Conservation (phyloP, 2,329 filamentous ascomycete species). For the Aureobasidium sp. region DNA sequence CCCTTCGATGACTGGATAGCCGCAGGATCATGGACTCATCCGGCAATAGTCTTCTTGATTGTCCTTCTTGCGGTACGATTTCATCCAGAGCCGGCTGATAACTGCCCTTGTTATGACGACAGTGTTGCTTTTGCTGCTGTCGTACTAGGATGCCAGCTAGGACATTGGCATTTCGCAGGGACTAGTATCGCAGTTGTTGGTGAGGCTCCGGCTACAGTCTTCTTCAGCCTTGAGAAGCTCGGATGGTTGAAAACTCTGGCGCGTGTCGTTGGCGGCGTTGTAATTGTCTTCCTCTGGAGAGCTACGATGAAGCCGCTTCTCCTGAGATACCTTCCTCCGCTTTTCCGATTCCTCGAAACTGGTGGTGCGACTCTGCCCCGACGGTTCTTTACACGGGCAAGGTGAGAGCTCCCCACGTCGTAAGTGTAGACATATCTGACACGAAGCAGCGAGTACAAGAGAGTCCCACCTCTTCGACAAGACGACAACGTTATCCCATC, state of each 20-base stretch:
- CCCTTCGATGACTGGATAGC: conserved; percentile 64
- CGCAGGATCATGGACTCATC: conserved; percentile 54
- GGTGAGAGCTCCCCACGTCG: conserved; percentile 35
- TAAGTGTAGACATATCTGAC: neutral
- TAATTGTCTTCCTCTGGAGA: conserved; percentile 82
- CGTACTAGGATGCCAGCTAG: conserved; percentile 73
- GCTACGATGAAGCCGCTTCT: conserved; percentile 80
- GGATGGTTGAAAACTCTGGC: conserved; percentile 56
- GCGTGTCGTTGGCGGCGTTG: conserved; percentile 70
- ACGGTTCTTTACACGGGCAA: conserved; percentile 84
- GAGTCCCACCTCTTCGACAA: conserved; percentile 63
- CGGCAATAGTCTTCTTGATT: conserved; percentile 54
- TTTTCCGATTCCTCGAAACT: conserved; percentile 79
- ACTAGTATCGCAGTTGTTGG: conserved; percentile 45
- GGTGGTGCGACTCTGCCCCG: conserved; percentile 73
- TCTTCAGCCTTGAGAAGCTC: conserved; percentile 58
- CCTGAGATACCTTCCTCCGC: conserved; percentile 67
- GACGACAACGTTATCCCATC: conserved; percentile 85
- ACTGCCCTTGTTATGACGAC: conserved; percentile 95
- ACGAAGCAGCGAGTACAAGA: conserved; percentile 60
- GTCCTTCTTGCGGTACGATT: conserved; percentile 74
- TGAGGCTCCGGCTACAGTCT: conserved; percentile 51
- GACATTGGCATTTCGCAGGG: conserved; percentile 71
- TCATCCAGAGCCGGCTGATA: conserved; percentile 91
- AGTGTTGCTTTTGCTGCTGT: conserved; percentile 90